phyloP scores from a whole-genome alignment of 2,329 filamentous ascomycete genomes.

The Colletotrichum sp. region DNA sequence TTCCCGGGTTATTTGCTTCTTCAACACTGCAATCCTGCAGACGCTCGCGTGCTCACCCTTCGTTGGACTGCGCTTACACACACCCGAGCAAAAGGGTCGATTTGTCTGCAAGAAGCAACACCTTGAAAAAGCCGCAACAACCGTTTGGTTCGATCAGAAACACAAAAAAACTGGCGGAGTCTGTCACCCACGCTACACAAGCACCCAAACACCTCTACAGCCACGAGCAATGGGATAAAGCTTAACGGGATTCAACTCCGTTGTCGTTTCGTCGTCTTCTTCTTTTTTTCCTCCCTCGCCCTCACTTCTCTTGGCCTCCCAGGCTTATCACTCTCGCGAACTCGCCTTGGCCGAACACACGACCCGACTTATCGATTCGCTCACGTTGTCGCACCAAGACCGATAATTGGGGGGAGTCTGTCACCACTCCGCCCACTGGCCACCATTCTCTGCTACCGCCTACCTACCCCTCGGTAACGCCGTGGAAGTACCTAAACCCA shows the following conservation, averaged over 20 bases:
- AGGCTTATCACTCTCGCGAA: neutral
- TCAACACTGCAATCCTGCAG: neutral
- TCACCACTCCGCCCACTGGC: neutral
- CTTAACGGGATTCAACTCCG: neutral
- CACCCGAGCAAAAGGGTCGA: neutral
- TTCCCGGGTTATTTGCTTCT: neutral
- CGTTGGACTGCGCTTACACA: neutral
- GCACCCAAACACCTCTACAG: neutral
- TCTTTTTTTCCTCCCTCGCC: neutral
- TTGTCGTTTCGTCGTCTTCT: neutral
- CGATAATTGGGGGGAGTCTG: slow-evolving; percentile 1
- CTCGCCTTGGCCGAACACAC: neutral
- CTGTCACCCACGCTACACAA: neutral
- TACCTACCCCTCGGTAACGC: slow-evolving; percentile 10
- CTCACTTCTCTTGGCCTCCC: neutral
- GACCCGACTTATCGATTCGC: neutral
- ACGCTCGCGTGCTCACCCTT: neutral
- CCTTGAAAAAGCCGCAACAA: neutral
- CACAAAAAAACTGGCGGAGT: neutral
- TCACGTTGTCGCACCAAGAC: slow-evolving; percentile 2
- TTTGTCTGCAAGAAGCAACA: neutral
- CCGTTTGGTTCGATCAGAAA: neutral
- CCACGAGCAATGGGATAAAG: slow-evolving; percentile 18
- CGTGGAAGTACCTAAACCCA: neutral
- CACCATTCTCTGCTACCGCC: neutral